These are phyloP conservation scores for Schoenoplectus tabernaemontani DNA, from an alignment of 202 grass and related monocot genomes.

Conservation along the genomic window DNA sequence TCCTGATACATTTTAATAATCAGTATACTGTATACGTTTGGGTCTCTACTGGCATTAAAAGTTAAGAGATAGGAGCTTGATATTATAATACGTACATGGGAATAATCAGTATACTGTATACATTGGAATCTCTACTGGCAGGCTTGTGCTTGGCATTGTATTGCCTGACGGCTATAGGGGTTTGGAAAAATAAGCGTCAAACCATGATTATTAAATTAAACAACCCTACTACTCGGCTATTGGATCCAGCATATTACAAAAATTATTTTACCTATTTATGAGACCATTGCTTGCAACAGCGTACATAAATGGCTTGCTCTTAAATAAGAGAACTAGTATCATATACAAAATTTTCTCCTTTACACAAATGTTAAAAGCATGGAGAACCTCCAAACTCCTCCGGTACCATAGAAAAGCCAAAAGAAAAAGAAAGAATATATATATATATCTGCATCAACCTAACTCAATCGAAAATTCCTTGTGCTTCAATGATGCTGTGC, in stretches of 20 bases:
- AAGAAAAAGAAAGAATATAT: not conserved
- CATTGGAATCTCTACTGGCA: no score
- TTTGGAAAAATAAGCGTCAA: not conserved
- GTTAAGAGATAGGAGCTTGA: not conserved
- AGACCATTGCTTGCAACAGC: not conserved
- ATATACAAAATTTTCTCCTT: not conserved
- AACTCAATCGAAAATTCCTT: slow-evolving; percentile 76
- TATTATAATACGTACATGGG: no score
- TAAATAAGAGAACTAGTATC: not conserved
- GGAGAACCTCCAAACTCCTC: not conserved
- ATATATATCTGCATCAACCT: not conserved
- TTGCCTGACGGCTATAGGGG: not conserved
- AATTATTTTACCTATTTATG: not conserved
- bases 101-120: no score
- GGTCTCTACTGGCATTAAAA: not conserved
- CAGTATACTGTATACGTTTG: not conserved
- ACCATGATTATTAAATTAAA: not conserved
- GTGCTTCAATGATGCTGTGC: slow-evolving; percentile 96
- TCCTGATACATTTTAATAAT: not conserved
- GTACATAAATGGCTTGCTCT: not conserved
- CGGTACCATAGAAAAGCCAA: not conserved
- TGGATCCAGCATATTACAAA: not conserved
- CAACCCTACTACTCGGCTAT: not conserved
- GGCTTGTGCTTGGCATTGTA: not conserved
- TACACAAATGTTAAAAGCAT: not conserved